Evolutionary conservation across 352 stramenopile genomes (phyloP), one percentile per base, ranked within the genome.

Genomic region (Pythium rishiriense): DNA sequence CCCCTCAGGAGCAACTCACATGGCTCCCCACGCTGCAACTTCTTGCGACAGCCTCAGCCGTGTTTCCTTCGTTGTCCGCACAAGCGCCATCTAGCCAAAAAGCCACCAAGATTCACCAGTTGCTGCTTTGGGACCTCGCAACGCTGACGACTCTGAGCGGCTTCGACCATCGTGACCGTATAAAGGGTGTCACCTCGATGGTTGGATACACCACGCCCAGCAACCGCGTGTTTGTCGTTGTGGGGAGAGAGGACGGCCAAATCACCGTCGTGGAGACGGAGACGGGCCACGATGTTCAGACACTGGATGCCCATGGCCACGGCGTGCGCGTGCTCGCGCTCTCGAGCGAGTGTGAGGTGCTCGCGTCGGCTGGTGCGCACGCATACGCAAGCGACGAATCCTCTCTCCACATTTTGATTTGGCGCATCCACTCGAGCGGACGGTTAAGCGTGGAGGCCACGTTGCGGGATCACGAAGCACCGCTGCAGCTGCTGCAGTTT

Each of bases 321-420:
- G 83, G 83, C 21, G 79, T 93, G 35, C 78, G 83, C 39, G 61
- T 74, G 28, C 62, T 93, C 1, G 60, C 64, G 2, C 79, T 78
- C 50, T 90, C 83, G 42, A 60, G 25, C 7, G 70, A 83, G 17
- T 70, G 72, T 39, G 76, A 84, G 41, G 77, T 74, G 48, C 60
- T 93, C 10, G 81, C 83, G 7, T 91, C 78, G 55, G 74, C 80
- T 26, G 79, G 83, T 0, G 78, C 75, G 26, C 66, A 86, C 45
- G 85, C 81, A 24, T 90, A 87, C 57, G 72, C 80, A 7, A 42
- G 57, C 31, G 83, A 93, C 51, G 81, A 93, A 29, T 83, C 79
- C 4, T 85, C 79, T 37, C 58, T 80, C 45, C 72, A 90, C 47
- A 76, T 93, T 24, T 64, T 78, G 26, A 64, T 72, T 26, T 72